These are phyloP conservation scores for Sugiyamaella paludigena DNA, from an alignment of 1,139 yeast species.

Conservation along the genomic window DNA sequence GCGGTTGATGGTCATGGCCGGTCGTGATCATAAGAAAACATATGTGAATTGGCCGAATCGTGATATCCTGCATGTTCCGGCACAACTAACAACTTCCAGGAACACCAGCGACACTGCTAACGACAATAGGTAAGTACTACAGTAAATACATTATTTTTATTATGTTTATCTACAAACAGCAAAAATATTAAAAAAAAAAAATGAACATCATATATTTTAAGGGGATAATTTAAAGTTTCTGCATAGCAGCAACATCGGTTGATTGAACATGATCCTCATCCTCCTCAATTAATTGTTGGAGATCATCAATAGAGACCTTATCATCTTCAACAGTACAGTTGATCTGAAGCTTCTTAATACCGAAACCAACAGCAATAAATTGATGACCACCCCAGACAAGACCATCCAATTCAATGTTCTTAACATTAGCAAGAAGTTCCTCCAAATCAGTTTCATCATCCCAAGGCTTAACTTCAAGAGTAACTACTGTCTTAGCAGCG, in stretches of 20 bases:
- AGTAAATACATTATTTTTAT: too few relatives aligned
- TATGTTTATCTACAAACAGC: too few relatives aligned
- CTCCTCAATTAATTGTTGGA: slow-evolving; percentile 82
- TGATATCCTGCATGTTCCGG: too few relatives aligned
- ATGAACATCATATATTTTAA: background rate
- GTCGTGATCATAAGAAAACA: too few relatives aligned
- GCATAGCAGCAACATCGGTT: slow-evolving; percentile 97
- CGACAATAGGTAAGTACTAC: too few relatives aligned
- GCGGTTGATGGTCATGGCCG: too few relatives aligned
- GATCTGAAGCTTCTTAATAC: slow-evolving; percentile 98
- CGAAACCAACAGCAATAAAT: slow-evolving; percentile 97
- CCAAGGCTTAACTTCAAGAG: slow-evolving; percentile 99
- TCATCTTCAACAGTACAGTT: slow-evolving; percentile 98
- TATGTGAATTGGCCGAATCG: too few relatives aligned
- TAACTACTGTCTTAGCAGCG: slow-evolving; percentile 96
- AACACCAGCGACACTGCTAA: too few relatives aligned
- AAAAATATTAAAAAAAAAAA: too few relatives aligned
- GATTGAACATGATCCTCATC: slow-evolving; percentile 99
- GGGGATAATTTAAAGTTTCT: slow-evolving; percentile 66
- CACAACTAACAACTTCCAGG: too few relatives aligned
- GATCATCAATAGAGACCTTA: slow-evolving; percentile 87
- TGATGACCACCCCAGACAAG: slow-evolving; percentile 98
- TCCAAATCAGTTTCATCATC: slow-evolving; percentile 98
- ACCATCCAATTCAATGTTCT: slow-evolving; percentile 84
- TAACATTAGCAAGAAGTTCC: slow-evolving; percentile 79